Evolutionary conservation across 306 rosid genomes (phyloP), one percentile per base, ranked within the genome.

Genomic region (Rosa chinensis): DNA sequence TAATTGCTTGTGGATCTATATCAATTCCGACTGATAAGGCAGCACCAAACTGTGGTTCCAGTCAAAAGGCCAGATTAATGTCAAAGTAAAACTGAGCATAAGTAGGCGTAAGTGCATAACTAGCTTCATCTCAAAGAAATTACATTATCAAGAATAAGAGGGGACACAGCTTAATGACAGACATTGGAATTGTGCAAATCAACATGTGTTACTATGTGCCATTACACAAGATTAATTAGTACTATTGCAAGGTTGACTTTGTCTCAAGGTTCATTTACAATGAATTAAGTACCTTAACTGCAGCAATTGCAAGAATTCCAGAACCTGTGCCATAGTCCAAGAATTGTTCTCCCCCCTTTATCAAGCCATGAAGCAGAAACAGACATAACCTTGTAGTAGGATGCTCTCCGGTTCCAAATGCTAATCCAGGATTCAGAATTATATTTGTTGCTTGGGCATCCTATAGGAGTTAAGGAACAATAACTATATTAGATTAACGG

Each of bases 321-420:
- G 98, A 84, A 56, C 98, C 97, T 4, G 97, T 94, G 84, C 98
- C 98, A 61, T 94, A 90, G 88, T 94, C 98, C 76, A 92, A 85
- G 82, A 94, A 48, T 69, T 21, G 68, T 86, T 92, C 97, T 77
- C 97, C 97, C 72, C 97, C 98, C 76, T 80, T 81, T 67, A 92
- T 86, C 75, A 88, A 81, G 69, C 79, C 58, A 59, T 79, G 92
- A 71, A 94, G 87, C 78, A 92, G 85, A 87, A 89, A 79, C 49
- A 94, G 88, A 88, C 98, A 91, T 83, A 94, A 75, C 79, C 87
- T 92, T 35, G 98, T 94, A 32, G 84, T 92, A 25, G 93, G 86
- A 62, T 94, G 98, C 73, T 94, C 97, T 58, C 98, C 98, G 13
- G 97, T 92, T 83, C 98, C 98, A 79, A 94, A 94, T 76, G 98